These are phyloP conservation scores for Taiozyma onychis DNA, from an alignment of 1,139 yeast genomes.

Conservation along the genomic window DNA sequence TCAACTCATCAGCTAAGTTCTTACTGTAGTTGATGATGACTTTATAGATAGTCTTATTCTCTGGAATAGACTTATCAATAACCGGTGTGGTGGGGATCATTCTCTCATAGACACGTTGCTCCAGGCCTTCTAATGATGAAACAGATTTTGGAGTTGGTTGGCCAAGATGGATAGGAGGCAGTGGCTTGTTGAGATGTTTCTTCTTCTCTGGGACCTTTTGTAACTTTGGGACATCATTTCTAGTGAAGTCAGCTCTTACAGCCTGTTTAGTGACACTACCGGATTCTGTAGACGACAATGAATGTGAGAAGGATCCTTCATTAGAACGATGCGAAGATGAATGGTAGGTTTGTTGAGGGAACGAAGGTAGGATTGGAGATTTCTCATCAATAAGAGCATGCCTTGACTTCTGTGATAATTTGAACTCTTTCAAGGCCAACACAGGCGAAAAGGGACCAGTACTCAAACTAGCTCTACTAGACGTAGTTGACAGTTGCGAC, in stretches of 20 bases:
- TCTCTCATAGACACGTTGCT: conserved; percentile 12
- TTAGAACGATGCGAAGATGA: conserved; percentile 8
- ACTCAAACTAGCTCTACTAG: conserved; percentile 17
- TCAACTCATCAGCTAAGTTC: conserved; percentile 31
- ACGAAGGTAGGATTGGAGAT: conserved; percentile 20
- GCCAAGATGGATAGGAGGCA: conserved; percentile 6
- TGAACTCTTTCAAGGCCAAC: conserved; percentile 20
- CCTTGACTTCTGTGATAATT: conserved; percentile 11
- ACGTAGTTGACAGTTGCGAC: conserved; percentile 7
- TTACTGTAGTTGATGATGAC: conserved; percentile 26
- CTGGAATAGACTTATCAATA: conserved; percentile 8
- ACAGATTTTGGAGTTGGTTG: not conserved
- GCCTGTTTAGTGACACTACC: conserved; percentile 11
- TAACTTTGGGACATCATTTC: conserved; percentile 10
- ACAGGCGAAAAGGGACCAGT: conserved; percentile 19
- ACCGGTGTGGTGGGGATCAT: conserved; percentile 19
- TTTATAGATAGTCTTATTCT: conserved; percentile 15
- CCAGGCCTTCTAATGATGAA: conserved; percentile 15
- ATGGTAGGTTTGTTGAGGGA: conserved; percentile 18
- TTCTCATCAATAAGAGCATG: conserved; percentile 11
- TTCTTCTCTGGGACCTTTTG: conserved; percentile 10
- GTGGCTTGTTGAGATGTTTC: conserved; percentile 8
- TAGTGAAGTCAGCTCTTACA: conserved; percentile 8
- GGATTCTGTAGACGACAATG: conserved; percentile 1
- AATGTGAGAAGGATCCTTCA: not conserved